These are phyloP conservation scores for Calendula officinalis DNA, from an alignment of 129 eudicot species.

Conservation along the genomic window DNA sequence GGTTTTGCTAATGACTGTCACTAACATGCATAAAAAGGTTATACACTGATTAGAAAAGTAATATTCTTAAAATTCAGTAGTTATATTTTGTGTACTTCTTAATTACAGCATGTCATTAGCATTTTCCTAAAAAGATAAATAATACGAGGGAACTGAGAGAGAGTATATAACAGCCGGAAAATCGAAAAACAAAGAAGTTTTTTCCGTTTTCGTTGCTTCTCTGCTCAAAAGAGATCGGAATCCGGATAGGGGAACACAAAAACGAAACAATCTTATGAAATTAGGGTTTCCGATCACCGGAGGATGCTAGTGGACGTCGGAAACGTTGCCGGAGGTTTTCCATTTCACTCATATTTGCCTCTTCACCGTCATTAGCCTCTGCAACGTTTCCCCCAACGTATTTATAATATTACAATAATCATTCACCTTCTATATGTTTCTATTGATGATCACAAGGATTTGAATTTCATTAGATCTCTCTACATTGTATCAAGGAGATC, in stretches of 20 bases:
- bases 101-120: too few species aligned
- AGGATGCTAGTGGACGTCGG: constrained; percentile 7
- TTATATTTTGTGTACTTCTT: too few species aligned
- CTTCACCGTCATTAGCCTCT: constrained; percentile 19
- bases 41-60: too few species aligned
- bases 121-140: too few species aligned
- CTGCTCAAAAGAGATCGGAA: constrained; percentile 12
- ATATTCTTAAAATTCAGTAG: too few species aligned
- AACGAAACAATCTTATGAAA: constrained; percentile 8
- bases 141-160: background rate
- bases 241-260: constrained; percentile 7
- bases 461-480: constrained; percentile 17
- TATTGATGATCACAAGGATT: background rate
- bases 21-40: too few species aligned
- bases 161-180: constrained; percentile 16
- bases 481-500: constrained; percentile 22
- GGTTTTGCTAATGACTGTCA: too few species aligned
- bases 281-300: constrained; percentile 22
- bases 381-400: constrained; percentile 19
- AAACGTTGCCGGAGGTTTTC: constrained; percentile 29
- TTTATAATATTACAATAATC: constrained; percentile 5
- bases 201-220: constrained; percentile 21
- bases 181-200: background rate
- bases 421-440: background rate
- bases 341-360: background rate